Base-by-base conservation (phyloP, 192 early-diverging fungal genomes). In the Backusella psychrophila region DNA sequence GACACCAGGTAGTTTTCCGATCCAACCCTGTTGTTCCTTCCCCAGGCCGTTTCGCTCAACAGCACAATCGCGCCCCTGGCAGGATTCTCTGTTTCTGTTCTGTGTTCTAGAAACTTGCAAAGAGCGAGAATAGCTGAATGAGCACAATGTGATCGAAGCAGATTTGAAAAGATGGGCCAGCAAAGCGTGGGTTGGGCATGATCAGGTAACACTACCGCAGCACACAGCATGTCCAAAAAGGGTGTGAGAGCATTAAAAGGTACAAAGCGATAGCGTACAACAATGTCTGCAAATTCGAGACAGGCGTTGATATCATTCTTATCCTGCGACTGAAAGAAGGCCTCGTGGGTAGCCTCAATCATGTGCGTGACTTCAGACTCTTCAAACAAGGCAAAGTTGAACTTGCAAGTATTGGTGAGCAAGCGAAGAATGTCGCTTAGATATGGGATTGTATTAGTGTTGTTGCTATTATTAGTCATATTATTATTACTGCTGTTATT, bases 161-260 rank as follows among this genome's bases (percentile, higher is more conserved):
- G 75, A 77, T 92, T 91, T 29, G 82, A 79, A 75, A 91, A 88
- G 63, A 91, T 89, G 34, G 82, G 76, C 90, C 89, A 91, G 34
- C 77, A 67, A 15, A 71, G 74, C 6, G 71, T 36, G 21, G 9
- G 52, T 59, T 21, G 41, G 5, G 33, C 33, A 33, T 41, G n/a
- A 35, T 74, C 44, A 15, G 66, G 65, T 53, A 71, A 49, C 36
- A 71, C 66, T 63, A 82, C 80, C 9, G 85, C 80, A 46, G 77
- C 73, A 41, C 87, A 90, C 12, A 90, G 79, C 33, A 90, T 83
- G 42, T 87, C 83, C 42, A 88, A 72, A 74, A 87, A 88, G 1
- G 81, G 79, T 4, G 80, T 66, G 6, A 89, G 78, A 2, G 86
- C 84, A 4, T 80, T 72, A 7, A 80, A 69, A 9, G 89, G 88